Evolutionary conservation across 208 protist genomes (phyloP).

Genomic region (Crithidia fasciculata): DNA sequence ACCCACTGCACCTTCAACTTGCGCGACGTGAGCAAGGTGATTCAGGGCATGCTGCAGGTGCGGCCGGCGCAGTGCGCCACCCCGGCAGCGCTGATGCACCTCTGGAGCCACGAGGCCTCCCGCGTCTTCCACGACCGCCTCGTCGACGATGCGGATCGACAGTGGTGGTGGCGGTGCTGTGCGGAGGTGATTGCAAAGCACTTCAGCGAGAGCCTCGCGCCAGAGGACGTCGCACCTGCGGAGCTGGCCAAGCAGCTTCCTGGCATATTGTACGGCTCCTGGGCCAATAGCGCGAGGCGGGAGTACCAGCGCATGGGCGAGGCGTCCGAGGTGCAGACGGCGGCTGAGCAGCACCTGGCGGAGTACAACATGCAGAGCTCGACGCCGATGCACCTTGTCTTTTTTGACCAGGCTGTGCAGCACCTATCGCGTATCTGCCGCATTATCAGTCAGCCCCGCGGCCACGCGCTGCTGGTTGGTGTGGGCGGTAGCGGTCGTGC

Average conservation of each 20-base stretch:
- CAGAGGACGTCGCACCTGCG: constrained; percentile 10
- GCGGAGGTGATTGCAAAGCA: constrained; percentile 68
- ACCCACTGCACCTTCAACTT: constrained; percentile 99
- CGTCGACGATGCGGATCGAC: constrained; percentile 89
- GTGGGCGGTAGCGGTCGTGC: constrained; percentile 96
- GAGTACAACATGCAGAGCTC: constrained; percentile 93
- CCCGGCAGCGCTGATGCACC: constrained; percentile 63
- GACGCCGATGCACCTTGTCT: constrained; percentile 92
- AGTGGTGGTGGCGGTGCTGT: constrained; percentile 91
- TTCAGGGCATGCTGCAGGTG: constrained; percentile 95
- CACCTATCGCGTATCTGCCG: constrained; percentile 96
- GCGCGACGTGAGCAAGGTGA: constrained; percentile 96
- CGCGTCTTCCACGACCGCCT: constrained; percentile 97
- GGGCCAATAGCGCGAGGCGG: constrained; percentile 40
- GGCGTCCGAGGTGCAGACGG: constrained; percentile 38
- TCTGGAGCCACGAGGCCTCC: constrained; percentile 95
- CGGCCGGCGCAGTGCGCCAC: constrained; percentile 69
- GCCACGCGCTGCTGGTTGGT: constrained; percentile 97
- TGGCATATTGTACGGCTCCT: constrained; percentile 67
- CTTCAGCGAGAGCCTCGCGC: constrained; percentile 40
- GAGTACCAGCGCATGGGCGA: constrained; percentile 63
- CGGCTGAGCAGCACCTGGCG: constrained; percentile 84
- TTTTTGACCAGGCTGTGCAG: constrained; percentile 96
- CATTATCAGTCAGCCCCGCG: constrained; percentile 95
- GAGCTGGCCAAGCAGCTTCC: constrained; percentile 23